A percentile compares a stretch with the other conserved stretches of the same genome.
phyloP scores from a whole-genome alignment of 1,284 basidiomycete species.

The Cutaneotrichosporon sp. region DNA sequence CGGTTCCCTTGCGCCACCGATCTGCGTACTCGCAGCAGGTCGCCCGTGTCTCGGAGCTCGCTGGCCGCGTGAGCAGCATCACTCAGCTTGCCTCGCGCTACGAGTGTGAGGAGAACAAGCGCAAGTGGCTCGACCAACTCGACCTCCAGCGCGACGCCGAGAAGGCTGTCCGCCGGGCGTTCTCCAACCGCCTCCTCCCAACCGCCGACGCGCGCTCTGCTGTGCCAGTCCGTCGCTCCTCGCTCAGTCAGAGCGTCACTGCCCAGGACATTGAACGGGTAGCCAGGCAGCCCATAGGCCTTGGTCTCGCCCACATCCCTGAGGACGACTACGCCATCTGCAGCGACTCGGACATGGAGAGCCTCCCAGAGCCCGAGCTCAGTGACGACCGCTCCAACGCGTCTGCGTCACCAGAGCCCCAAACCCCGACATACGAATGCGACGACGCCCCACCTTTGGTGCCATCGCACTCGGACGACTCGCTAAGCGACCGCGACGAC shows the following conservation, averaged over 20 bases:
- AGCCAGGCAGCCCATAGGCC: slow-evolving; percentile 5
- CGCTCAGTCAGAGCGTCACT: slow-evolving; percentile 34
- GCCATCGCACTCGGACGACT: slow-evolving; percentile 18
- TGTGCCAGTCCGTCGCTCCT: slow-evolving; percentile 28
- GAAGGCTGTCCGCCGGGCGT: slow-evolving; percentile 43
- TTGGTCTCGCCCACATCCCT: slow-evolving; percentile 13
- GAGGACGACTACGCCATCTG: slow-evolving; percentile 16
- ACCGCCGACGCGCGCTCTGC: slow-evolving; percentile 16
- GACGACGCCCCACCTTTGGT: slow-evolving; percentile 17
- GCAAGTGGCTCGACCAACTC: slow-evolving; percentile 46
- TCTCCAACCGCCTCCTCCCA: slow-evolving; percentile 36
- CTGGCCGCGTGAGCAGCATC: slow-evolving; percentile 38
- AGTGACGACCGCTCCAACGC: slow-evolving; percentile 18
- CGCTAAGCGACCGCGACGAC: slow-evolving; percentile 18
- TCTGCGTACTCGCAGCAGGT: slow-evolving; percentile 39
- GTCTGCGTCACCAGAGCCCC: slow-evolving; percentile 22
- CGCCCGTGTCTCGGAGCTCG: slow-evolving; percentile 41
- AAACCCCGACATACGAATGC: slow-evolving; percentile 18
- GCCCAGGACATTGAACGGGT: slow-evolving; percentile 29
- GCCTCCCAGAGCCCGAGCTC: slow-evolving; percentile 22
- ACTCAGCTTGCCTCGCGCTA: slow-evolving; percentile 42
- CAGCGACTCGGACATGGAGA: slow-evolving; percentile 20
- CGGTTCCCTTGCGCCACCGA: slow-evolving; percentile 36
- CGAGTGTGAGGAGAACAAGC: slow-evolving; percentile 50
- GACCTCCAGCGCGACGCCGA: slow-evolving; percentile 45